Evolutionary conservation across 139 green algal genomes (phyloP).

Genomic region (Coelastrella sp.): DNA sequence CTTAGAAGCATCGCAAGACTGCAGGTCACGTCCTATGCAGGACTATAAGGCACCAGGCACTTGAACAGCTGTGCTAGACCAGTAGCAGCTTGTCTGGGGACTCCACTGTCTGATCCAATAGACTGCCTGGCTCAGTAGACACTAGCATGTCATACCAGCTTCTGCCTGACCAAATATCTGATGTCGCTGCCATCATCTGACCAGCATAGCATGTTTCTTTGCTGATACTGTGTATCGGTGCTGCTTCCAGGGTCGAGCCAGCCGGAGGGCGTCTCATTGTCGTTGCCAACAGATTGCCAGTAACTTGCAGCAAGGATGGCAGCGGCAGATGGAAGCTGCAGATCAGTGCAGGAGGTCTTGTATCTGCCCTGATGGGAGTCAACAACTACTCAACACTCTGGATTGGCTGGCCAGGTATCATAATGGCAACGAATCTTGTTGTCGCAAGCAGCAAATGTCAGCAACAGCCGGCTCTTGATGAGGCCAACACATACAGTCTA

Average conservation of each 20-base stretch:
- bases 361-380: slow-evolving; percentile 94
- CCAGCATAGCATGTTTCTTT: no score
- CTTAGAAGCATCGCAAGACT: no score
- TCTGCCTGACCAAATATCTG: no score
- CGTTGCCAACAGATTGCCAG: slow-evolving; percentile 96
- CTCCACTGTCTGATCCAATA: no score
- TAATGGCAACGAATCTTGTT: no score
- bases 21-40: no score
- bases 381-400: slow-evolving; percentile 88
- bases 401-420: slow-evolving; percentile 95
- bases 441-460: background rate
- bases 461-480: background rate
- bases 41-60: no score
- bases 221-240: no score
- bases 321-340: slow-evolving; percentile 48
- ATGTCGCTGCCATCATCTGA: no score
- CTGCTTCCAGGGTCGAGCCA: slow-evolving; percentile 4
- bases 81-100: slow-evolving; percentile 19
- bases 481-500: background rate
- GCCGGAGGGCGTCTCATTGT: slow-evolving; percentile 84
- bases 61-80: background rate
- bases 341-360: slow-evolving; percentile 91
- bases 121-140: no score
- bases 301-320: slow-evolving; percentile 77
- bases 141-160: no score